Base-by-base conservation (phyloP, 2,329 filamentous ascomycete species). In the Cladophialophora immunda region DNA sequence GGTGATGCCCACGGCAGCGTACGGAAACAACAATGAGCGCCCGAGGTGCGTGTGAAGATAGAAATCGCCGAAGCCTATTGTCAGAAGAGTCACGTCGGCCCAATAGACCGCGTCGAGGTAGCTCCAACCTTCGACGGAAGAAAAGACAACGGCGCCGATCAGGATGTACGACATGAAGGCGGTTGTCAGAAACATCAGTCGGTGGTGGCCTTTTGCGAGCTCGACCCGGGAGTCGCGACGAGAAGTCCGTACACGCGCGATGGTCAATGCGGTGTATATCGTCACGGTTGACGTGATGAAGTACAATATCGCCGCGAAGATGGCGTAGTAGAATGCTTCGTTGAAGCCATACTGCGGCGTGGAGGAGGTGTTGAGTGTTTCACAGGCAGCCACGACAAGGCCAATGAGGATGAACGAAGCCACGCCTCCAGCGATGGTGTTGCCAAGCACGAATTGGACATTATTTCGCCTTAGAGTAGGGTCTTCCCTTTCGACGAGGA, bases 291-390 rank as follows among this genome's bases (percentile, higher is more conserved):
- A 54, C 2, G 30, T 30, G 52, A 54, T 25, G 22, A 29, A n/a
- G 70, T 88, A 88, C 2, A 87, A 73, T 0, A 72, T 80, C 2
- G 86, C 84, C 4, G 86, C 86, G 64, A 86, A 85, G 58, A 86
- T 83, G 0, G 80, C 86, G 69, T 87, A 88, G 72, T 88, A 89
- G 73, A 83, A 88, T 3, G 84, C 84, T 70, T 86, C 75, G 36
- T 75, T 65, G n/a, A 73, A 73, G n/a, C 75, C 34, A 38, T 38
- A 38, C 9, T 38, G 34, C 15, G 34, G 34, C 34, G 34, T 38
- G 15, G 34, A 38, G 9, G 34, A 38, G 34, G 11, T 38, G 8
- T 38, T 38, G 34, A 38, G 34, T 4, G 34, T 15, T 8, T 4
- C 34, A 15, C 34, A 38, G 8, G 34, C 34, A 11, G 4, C 34